These are phyloP conservation scores for Ephemerocybe angulata DNA, from an alignment of 768 basidiomycete genomes.

Conservation along the genomic window DNA sequence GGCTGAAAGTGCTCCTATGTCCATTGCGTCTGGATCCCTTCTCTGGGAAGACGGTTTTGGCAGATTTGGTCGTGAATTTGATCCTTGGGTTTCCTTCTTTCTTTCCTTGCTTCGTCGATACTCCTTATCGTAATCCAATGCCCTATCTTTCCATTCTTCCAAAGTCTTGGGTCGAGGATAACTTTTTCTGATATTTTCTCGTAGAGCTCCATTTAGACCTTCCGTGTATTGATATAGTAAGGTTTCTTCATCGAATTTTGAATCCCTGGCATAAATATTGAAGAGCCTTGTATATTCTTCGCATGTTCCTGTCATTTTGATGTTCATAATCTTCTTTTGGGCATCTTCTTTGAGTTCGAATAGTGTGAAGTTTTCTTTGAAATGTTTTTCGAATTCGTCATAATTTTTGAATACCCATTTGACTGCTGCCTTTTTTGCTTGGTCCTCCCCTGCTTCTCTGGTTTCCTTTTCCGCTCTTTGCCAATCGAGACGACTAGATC, in stretches of 20 bases:
- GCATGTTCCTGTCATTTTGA: not conserved
- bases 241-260: not conserved
- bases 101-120: no score
- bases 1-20: not conserved
- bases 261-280: not conserved
- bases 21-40: conserved; percentile 3
- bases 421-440: not conserved
- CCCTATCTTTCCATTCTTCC: not conserved
- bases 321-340: not conserved
- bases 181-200: not conserved
- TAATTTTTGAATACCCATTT: not conserved
- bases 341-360: not conserved
- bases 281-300: not conserved
- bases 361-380: not conserved
- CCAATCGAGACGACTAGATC: not conserved
- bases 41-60: not conserved
- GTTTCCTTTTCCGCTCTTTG: not conserved
- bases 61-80: not conserved
- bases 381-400: not conserved
- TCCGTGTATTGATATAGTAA: not conserved
- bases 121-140: not conserved
- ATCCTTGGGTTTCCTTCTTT: not conserved
- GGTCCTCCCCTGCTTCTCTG: not conserved
- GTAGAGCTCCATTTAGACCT: not conserved
- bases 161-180: not conserved